phyloP scores from a whole-genome alignment of 768 basidiomycete genomes.

The Melanogaster broomeanus region DNA sequence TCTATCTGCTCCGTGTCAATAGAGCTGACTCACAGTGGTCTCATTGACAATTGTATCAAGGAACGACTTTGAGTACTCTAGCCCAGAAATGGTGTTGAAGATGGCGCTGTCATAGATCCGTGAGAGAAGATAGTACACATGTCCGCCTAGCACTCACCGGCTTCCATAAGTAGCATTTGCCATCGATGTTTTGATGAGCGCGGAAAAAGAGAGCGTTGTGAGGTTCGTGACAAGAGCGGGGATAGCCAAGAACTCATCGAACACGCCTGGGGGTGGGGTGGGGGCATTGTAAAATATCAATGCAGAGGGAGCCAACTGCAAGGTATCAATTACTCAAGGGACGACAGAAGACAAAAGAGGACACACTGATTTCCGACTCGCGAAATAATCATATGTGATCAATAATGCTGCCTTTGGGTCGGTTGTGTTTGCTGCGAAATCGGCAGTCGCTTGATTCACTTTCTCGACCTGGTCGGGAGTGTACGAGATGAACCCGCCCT shows the following conservation, averaged over 20 bases:
- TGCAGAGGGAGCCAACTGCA: slow-evolving; percentile 14
- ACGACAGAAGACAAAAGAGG: neutral
- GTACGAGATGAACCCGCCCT: slow-evolving; percentile 7
- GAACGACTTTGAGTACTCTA: slow-evolving; percentile 9
- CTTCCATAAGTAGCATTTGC: neutral
- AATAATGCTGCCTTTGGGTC: slow-evolving; percentile 33
- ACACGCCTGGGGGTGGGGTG: neutral
- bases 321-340: neutral
- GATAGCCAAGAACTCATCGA: slow-evolving; percentile 24
- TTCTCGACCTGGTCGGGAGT: slow-evolving; percentile 1
- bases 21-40: slow-evolving; percentile 15
- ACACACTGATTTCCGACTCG: slow-evolving; percentile 26
- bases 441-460: slow-evolving; percentile 5
- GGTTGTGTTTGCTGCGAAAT: slow-evolving; percentile 7
- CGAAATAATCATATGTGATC: slow-evolving; percentile 40
- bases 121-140: neutral
- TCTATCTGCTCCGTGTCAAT: neutral
- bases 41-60: slow-evolving; percentile 18
- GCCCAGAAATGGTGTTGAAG: slow-evolving; percentile 10
- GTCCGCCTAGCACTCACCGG: slow-evolving; percentile 1
- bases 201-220: slow-evolving; percentile 14
- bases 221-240: slow-evolving; percentile 3
- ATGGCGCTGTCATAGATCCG: neutral
- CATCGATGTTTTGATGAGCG: slow-evolving; percentile 9
- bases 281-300: slow-evolving; percentile 57